Evolutionary conservation across 139 green algal genomes (phyloP).

Genomic region (Nannochloris sp.): DNA sequence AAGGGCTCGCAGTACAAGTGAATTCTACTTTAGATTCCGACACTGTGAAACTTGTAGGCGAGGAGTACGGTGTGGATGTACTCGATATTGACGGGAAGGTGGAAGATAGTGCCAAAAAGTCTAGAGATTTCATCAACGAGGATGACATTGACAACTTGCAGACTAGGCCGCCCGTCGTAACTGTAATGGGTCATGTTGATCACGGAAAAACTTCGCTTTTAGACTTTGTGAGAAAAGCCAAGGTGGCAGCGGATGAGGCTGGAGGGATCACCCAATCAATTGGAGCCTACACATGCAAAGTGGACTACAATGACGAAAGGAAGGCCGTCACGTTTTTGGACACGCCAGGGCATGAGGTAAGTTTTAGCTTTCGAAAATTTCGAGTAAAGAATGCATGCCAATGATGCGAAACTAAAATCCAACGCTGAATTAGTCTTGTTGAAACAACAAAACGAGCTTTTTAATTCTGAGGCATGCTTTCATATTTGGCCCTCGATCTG

Average conservation of each 20-base stretch:
- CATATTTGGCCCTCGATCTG: neutral
- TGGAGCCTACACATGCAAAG: conserved; percentile 84
- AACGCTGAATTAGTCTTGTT: conserved; percentile 12
- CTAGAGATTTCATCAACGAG: conserved; percentile 52
- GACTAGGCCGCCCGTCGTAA: conserved; percentile 81
- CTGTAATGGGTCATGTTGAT: conserved; percentile 99
- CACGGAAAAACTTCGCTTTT: conserved; percentile 89
- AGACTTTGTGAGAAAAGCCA: conserved; percentile 81
- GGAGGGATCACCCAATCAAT: conserved; percentile 98
- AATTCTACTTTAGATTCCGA: conserved; percentile 74
- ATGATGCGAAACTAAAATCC: conserved; percentile 19
- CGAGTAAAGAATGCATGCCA: neutral
- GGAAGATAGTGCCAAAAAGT: conserved; percentile 52
- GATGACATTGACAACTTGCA: conserved; percentile 72
- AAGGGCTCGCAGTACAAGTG: conserved; percentile 84
- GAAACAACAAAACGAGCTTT: conserved; percentile 17
- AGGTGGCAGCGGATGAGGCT: conserved; percentile 87
- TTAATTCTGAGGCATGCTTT: conserved; percentile 14
- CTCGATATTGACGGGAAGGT: conserved; percentile 42
- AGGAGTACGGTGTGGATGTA: conserved; percentile 36
- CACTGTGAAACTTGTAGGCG: conserved; percentile 33
- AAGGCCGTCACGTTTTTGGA: conserved; percentile 89
- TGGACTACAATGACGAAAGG: conserved; percentile 26
- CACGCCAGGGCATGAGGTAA: conserved; percentile 86
- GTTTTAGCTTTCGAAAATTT: neutral